Evolutionary conservation across 495 filamentous ascomycete species (phyloP).

Genomic region (Penicillium parvum): DNA sequence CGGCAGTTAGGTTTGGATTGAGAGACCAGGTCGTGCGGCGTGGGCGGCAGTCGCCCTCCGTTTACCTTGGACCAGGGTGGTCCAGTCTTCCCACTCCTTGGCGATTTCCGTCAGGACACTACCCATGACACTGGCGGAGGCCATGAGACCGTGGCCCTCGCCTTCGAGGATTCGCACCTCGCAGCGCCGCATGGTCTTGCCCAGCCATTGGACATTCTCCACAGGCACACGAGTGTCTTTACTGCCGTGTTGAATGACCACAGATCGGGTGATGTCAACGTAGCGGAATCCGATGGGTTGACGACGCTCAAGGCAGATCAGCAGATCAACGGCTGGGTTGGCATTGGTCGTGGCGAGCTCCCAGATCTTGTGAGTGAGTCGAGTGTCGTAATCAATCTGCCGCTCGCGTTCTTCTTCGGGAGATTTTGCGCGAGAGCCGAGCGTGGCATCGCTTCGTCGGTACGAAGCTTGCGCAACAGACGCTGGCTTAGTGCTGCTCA

Average conservation of each 20-base stretch:
- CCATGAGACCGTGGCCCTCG: conserved; percentile 96
- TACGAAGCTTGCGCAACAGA: conserved; percentile 14
- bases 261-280: conserved; percentile 84
- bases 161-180: conserved; percentile 89
- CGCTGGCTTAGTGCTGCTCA: conserved; percentile 17
- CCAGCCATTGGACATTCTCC: conserved; percentile 92
- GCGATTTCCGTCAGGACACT: conserved; percentile 89
- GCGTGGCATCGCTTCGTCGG: conserved; percentile 20
- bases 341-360: conserved; percentile 86
- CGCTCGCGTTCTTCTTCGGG: conserved; percentile 54
- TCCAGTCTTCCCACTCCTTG: conserved; percentile 94
- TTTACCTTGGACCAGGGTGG: conserved; percentile 53
- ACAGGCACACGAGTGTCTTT: conserved; percentile 89
- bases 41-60: conserved; percentile 29
- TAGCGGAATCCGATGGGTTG: conserved; percentile 95
- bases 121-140: conserved; percentile 88
- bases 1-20: conserved; percentile 15
- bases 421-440: conserved; percentile 23
- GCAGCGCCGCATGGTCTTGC: conserved; percentile 85
- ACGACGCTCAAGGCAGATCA: conserved; percentile 87
- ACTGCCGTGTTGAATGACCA: conserved; percentile 91
- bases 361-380: conserved; percentile 91
- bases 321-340: conserved; percentile 88
- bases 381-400: conserved; percentile 74
- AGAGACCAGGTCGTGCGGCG: conserved; percentile 18